These are phyloP conservation scores for Eucalyptus urophylla DNA, from an alignment of 345 rosid species.

Conservation along the genomic window DNA sequence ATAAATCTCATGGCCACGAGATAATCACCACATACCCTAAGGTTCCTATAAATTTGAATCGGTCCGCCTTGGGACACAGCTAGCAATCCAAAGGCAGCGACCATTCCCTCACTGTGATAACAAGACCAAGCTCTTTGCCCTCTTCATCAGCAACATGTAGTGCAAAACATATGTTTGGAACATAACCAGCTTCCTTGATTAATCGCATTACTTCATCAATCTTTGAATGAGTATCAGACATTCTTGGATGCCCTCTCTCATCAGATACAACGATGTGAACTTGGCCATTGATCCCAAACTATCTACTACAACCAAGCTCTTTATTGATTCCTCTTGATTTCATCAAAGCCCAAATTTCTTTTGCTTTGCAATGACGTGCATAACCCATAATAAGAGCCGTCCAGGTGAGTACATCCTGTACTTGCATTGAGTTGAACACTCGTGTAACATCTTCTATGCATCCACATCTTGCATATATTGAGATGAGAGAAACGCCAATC, in stretches of 20 bases:
- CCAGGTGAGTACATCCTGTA: conserved; percentile 63
- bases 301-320: conserved; percentile 71
- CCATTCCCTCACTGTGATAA: conserved; percentile 93
- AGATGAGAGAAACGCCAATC: conserved; percentile 58
- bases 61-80: conserved; percentile 40
- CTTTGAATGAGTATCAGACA: conserved; percentile 52
- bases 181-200: conserved; percentile 72
- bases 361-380: conserved; percentile 82
- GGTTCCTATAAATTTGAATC: conserved; percentile 73
- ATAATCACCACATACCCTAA: conserved; percentile 87
- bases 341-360: conserved; percentile 55
- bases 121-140: conserved; percentile 63
- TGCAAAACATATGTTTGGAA: conserved; percentile 55
- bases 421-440: conserved; percentile 47
- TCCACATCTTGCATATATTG: conserved; percentile 82
- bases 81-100: conserved; percentile 65
- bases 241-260: conserved; percentile 59
- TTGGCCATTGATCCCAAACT: conserved; percentile 50
- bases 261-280: conserved; percentile 60
- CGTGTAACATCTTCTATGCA: conserved; percentile 46
- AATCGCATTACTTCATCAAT: conserved; percentile 47
- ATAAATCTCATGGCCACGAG: conserved; percentile 67
- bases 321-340: conserved; percentile 50
- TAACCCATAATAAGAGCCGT: conserved; percentile 80
- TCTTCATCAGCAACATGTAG: conserved; percentile 68